phyloP scores from a whole-genome alignment of 306 rosid species.

The Cicer bijugum region DNA sequence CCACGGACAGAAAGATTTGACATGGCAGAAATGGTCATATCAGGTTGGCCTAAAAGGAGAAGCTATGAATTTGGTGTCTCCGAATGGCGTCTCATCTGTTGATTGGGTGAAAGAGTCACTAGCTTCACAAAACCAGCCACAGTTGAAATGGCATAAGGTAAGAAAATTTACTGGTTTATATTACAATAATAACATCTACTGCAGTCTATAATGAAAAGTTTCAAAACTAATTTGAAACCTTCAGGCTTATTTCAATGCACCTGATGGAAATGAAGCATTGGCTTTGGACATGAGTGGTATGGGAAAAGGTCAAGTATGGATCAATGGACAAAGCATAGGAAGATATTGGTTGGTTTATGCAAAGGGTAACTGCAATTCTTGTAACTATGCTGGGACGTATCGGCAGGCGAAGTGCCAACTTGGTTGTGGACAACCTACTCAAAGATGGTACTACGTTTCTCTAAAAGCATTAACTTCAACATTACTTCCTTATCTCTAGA shows the following conservation, averaged over 20 bases:
- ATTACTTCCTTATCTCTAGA: background rate
- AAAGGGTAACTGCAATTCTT: conserved; percentile 69
- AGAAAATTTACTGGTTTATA: conserved; percentile 24
- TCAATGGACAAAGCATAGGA: conserved; percentile 95
- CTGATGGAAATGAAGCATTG: conserved; percentile 72
- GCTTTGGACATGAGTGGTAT: conserved; percentile 84
- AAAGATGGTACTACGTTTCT: conserved; percentile 69
- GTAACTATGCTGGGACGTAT: conserved; percentile 76
- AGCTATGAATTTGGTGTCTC: conserved; percentile 73
- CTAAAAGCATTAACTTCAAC: background rate
- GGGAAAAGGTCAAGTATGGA: conserved; percentile 99
- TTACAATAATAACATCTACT: background rate
- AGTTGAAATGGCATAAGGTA: conserved; percentile 92
- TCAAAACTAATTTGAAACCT: conserved; percentile 30
- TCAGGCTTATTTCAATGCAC: conserved; percentile 88
- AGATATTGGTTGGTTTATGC: conserved; percentile 95
- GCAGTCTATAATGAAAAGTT: conserved; percentile 12
- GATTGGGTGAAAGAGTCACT: conserved; percentile 73
- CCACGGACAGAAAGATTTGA: conserved; percentile 67
- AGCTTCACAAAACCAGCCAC: conserved; percentile 55
- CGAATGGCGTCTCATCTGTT: conserved; percentile 63
- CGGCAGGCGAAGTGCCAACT: conserved; percentile 62
- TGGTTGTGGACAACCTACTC: conserved; percentile 93
- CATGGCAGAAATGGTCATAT: conserved; percentile 85
- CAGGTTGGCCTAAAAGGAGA: conserved; percentile 95